phyloP scores from a whole-genome alignment of 1,284 basidiomycete genomes.

The Schizophyllum amplum region DNA sequence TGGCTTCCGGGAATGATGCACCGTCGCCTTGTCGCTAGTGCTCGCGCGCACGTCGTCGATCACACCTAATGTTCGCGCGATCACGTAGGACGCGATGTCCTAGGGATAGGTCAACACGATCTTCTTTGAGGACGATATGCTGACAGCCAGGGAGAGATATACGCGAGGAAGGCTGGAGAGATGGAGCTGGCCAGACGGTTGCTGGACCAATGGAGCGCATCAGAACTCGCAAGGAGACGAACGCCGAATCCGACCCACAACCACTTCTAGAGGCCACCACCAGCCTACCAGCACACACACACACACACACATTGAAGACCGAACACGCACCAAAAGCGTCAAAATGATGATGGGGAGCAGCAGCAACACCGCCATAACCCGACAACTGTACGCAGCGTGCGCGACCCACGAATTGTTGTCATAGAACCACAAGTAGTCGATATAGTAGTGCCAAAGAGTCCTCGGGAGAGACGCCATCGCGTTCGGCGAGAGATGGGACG shows the following conservation, averaged over 20 bases:
- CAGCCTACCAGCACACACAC: neutral
- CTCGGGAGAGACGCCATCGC: slow-evolving; percentile 24
- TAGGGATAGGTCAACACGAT: too few species aligned
- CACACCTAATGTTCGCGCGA: slow-evolving; percentile 74
- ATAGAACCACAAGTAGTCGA: slow-evolving; percentile 56
- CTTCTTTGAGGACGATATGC: slow-evolving; percentile 4
- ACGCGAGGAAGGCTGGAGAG: slow-evolving; percentile 1
- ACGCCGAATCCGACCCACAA: too few species aligned
- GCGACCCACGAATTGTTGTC: slow-evolving; percentile 57
- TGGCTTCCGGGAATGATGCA: slow-evolving; percentile 17
- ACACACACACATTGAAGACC: neutral
- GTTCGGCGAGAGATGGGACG: too few species aligned
- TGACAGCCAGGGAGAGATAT: neutral
- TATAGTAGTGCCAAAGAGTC: slow-evolving; percentile 48
- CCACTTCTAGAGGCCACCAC: too few species aligned
- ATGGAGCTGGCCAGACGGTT: neutral
- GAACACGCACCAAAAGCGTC: slow-evolving; percentile 48
- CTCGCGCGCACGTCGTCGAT: slow-evolving; percentile 64
- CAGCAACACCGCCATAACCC: slow-evolving; percentile 53
- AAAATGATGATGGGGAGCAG: slow-evolving; percentile 59
- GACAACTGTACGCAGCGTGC: slow-evolving; percentile 54
- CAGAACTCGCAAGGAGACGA: too few species aligned
- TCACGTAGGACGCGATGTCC: slow-evolving; percentile 75
- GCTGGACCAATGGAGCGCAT: slow-evolving; percentile 2
- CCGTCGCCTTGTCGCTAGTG: slow-evolving; percentile 44